A percentile compares a stretch with the other conserved stretches of the same genome.
These are phyloP conservation scores for Gilbertella persicaria DNA, from an alignment of 371 early-diverging fungal genomes.

Conservation along the genomic window DNA sequence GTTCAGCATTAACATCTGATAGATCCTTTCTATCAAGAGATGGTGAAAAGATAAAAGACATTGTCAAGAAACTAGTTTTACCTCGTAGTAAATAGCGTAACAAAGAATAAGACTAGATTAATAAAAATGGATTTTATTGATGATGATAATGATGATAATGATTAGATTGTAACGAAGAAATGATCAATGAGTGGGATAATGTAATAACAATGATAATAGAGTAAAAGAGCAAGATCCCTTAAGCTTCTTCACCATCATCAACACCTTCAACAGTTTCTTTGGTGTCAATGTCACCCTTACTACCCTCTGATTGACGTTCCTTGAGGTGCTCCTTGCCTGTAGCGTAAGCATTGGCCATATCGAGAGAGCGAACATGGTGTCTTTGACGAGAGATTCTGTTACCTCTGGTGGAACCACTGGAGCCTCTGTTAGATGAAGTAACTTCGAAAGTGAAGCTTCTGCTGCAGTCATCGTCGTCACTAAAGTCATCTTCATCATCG, in stretches of 20 bases:
- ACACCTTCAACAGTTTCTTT: too few relatives aligned
- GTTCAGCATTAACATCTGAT: background rate
- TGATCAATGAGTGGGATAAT: background rate
- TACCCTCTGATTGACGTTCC: too few relatives aligned
- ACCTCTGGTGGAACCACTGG: background rate
- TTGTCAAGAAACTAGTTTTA: background rate
- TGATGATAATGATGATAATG: background rate
- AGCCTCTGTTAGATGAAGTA: background rate
- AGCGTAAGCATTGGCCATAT: too few relatives aligned
- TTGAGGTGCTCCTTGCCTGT: too few relatives aligned
- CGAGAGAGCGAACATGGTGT: background rate
- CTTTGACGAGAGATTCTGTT: background rate
- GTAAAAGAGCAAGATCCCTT: slow-evolving; percentile 3
- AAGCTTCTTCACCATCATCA: background rate
- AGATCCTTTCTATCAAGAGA: background rate
- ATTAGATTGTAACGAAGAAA: background rate
- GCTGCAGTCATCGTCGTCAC: slow-evolving; percentile 9
- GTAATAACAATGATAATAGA: background rate
- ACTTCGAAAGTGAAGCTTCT: slow-evolving; percentile 11
- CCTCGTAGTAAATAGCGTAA: background rate
- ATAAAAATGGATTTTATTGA: background rate
- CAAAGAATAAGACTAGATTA: background rate
- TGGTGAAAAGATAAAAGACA: background rate
- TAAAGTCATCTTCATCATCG: slow-evolving; percentile 11
- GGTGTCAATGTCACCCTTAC: too few relatives aligned